Percentiles rank a stretch among this genome's conserved stretches.
Conservation (phyloP, 2,329 filamentous ascomycete species). For the Phyllosticta capitalensis region DNA sequence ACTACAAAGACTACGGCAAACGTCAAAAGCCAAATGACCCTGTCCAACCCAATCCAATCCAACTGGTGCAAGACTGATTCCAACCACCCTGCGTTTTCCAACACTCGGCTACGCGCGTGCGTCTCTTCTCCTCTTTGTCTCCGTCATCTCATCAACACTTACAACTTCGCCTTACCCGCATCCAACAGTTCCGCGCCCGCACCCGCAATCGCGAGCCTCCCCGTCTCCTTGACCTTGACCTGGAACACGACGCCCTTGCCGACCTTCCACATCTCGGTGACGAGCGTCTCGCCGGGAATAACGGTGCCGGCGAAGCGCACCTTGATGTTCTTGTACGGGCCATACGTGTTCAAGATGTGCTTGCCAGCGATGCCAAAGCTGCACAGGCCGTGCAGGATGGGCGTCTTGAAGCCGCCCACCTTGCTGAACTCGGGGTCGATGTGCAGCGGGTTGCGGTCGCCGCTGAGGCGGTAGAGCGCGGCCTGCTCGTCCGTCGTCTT, state of each 20-base stretch:
- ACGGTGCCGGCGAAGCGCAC: conserved; percentile 83
- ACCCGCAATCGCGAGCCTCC: conserved; percentile 75
- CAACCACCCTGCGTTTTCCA: no score
- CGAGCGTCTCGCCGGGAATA: conserved; percentile 74
- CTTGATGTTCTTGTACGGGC: conserved; percentile 77
- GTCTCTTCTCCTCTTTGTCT: no score
- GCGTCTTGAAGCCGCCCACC: conserved; percentile 86
- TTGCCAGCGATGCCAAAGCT: conserved; percentile 87
- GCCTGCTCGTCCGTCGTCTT: conserved; percentile 85
- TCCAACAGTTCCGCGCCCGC: conserved; percentile 67
- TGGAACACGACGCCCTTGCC: conserved; percentile 68
- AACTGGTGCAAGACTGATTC: no score
- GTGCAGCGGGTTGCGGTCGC: conserved; percentile 93
- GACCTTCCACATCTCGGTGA: conserved; percentile 75
- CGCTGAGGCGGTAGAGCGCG: conserved; percentile 82
- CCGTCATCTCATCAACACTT: neutral
- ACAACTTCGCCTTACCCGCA: conserved; percentile 27
- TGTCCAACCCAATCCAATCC: no score
- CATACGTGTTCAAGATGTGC: conserved; percentile 47
- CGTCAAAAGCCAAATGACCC: no score
- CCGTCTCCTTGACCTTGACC: conserved; percentile 82
- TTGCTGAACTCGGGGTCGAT: conserved; percentile 91
- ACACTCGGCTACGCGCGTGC: no score
- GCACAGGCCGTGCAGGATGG: conserved; percentile 95
- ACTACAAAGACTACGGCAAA: no score